Percentiles rank a stretch among this genome's conserved stretches.
Conservation (phyloP, 2,329 filamentous ascomycete species). For the Basipetospora chlamydospora region DNA sequence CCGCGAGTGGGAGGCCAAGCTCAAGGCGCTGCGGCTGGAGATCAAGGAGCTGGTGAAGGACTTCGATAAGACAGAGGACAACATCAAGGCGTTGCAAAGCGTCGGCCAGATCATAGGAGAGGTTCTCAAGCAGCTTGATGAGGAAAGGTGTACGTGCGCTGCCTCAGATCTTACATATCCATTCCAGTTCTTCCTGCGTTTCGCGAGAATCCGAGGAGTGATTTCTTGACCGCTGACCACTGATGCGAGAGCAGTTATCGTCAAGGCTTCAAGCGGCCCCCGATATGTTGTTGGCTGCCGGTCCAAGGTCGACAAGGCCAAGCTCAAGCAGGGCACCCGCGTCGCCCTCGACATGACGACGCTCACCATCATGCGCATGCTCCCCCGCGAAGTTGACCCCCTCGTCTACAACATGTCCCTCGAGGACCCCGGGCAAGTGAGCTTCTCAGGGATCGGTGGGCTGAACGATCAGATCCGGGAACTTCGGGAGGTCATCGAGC, state of each 20-base stretch:
- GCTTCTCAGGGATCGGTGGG: constrained; percentile 93
- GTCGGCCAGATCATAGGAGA: constrained; percentile 99
- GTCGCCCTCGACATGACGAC: constrained; percentile 99
- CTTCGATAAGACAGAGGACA: constrained; percentile 94
- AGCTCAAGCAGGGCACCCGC: constrained; percentile 95
- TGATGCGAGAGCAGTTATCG: constrained; percentile 80
- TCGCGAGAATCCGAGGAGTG: not conserved
- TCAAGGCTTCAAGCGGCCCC: constrained; percentile 93
- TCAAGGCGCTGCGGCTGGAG: constrained; percentile 84
- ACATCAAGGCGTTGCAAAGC: constrained; percentile 98
- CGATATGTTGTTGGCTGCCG: constrained; percentile 97
- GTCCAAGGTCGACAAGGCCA: constrained; percentile 93
- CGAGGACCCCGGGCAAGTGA: constrained; percentile 94
- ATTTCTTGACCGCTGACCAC: no score
- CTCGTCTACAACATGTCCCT: constrained; percentile 99
- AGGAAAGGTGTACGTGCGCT: constrained; percentile 77
- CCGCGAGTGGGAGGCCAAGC: constrained; percentile 95
- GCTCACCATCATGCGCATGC: constrained; percentile 99
- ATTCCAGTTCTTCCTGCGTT: not conserved
- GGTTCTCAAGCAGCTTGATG: constrained; percentile 95
- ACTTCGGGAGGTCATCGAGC: constrained; percentile 90
- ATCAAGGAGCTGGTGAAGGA: constrained; percentile 93
- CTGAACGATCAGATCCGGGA: constrained; percentile 98
- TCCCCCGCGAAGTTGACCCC: constrained; percentile 94
- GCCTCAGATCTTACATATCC: not conserved